Evolutionary conservation across 108 stramenopile genomes (phyloP).

Genomic region (Cyclostephanos tholiformis): DNA sequence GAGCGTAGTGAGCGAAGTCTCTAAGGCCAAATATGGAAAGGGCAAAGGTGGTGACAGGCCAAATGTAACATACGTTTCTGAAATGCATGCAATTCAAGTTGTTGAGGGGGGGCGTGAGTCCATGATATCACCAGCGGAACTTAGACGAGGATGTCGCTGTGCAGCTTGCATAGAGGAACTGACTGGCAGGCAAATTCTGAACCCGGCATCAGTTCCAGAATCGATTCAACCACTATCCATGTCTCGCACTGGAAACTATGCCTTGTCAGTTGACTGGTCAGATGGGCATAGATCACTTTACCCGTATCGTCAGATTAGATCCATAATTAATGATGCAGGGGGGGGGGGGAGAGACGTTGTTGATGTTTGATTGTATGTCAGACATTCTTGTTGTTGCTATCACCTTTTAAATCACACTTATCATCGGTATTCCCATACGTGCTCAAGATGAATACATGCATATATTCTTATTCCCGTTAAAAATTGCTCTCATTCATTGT

Average conservation of each 20-base stretch:
- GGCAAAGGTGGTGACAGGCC: constrained; percentile 38
- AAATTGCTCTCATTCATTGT: background rate
- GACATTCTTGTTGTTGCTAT: background rate
- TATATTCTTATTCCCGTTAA: background rate
- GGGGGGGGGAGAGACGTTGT: background rate
- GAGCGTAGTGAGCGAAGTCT: constrained; percentile 75
- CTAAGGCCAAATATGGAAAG: constrained; percentile 67
- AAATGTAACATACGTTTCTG: constrained; percentile 50
- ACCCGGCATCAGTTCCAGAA: constrained; percentile 63
- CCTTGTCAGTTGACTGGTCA: constrained; percentile 87
- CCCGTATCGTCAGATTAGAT: constrained; percentile 75
- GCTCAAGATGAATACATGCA: background rate
- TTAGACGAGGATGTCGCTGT: constrained; percentile 83
- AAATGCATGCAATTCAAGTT: constrained; percentile 48
- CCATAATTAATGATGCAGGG: constrained; percentile 20
- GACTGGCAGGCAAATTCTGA: constrained; percentile 85
- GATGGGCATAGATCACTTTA: constrained; percentile 89
- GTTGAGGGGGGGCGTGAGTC: constrained; percentile 7
- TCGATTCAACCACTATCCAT: constrained; percentile 63
- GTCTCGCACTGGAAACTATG: constrained; percentile 86
- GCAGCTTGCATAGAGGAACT: constrained; percentile 91
- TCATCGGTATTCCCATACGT: background rate
- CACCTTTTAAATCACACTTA: background rate
- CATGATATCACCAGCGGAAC: constrained; percentile 59
- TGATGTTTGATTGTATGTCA: background rate